Evolutionary conservation across 2,329 filamentous ascomycete genomes (phyloP), one percentile per base, ranked within the genome.

Genomic region (Rosellinia necatrix): DNA sequence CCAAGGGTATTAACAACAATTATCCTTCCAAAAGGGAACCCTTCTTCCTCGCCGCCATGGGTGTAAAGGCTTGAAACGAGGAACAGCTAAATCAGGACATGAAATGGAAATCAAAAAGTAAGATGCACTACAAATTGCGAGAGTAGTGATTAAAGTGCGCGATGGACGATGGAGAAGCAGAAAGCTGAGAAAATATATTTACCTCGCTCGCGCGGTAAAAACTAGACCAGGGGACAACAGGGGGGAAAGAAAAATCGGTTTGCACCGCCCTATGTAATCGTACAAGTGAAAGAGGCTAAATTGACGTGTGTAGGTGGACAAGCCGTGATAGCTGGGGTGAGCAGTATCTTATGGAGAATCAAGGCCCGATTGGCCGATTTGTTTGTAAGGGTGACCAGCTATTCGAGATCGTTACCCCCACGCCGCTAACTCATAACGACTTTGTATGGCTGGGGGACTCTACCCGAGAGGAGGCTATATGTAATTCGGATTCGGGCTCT

Each of bases 91-190:
- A n/a, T n/a, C n/a, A n/a, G n/a, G n/a, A n/a, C n/a, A n/a, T n/a
- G n/a, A n/a, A n/a, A n/a, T n/a, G n/a, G n/a, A n/a, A n/a, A n/a
- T n/a, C n/a, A n/a, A n/a, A n/a, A n/a, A n/a, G n/a, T n/a, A n/a
- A n/a, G n/a, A n/a, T n/a, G n/a, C n/a, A n/a, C n/a, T 42, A 44
- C 35, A 7, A 52, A 41, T 27, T 40, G 54, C 24, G 30, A 19
- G 15, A 4, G 19, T n/a, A n/a, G n/a, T n/a, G n/a, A n/a, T n/a
- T n/a, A n/a, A n/a, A n/a, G n/a, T n/a, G n/a, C n/a, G n/a, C n/a
- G n/a, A n/a, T n/a, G n/a, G n/a, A n/a, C n/a, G n/a, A n/a, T n/a
- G n/a, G 25, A 12, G 22, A 30, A 34, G 15, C 3, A 24, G 3
- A 8, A 42, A 37, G 13, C 22, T n/a, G 17, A 25, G 27, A 42